Evolutionary conservation across 176 grass and related monocot genomes (phyloP).

Genomic region (Carex myosuroides): DNA sequence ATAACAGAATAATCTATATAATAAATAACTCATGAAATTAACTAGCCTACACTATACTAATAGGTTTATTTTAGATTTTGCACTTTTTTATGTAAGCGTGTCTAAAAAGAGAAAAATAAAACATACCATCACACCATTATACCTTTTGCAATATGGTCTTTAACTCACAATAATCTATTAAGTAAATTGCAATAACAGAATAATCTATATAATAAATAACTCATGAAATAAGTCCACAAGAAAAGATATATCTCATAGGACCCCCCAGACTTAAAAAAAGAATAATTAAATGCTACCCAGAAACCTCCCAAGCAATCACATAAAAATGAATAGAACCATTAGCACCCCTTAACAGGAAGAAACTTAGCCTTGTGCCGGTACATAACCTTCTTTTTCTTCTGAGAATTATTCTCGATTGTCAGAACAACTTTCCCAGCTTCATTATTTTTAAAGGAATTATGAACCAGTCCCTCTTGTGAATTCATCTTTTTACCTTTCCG

Average conservation of each 20-base stretch:
- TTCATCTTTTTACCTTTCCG: constrained; percentile 76
- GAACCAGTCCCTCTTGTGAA: constrained; percentile 42
- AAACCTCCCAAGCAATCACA: not conserved
- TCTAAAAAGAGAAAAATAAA: not conserved
- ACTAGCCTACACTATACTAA: no score
- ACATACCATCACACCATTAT: not conserved
- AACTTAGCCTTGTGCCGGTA: constrained; percentile 75
- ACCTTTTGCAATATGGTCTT: not conserved
- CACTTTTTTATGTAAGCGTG: not conserved
- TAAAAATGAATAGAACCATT: not conserved
- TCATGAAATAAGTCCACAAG: no score
- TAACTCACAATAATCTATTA: not conserved
- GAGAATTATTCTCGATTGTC: constrained; percentile 60
- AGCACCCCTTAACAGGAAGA: constrained; percentile 43
- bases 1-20: not conserved
- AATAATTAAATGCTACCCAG: constrained; percentile 7
- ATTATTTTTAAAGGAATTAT: constrained; percentile 68
- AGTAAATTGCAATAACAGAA: not conserved
- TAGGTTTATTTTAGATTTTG: not conserved
- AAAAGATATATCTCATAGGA: not conserved
- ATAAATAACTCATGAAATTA: not conserved
- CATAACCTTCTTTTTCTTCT: constrained; percentile 76
- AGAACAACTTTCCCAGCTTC: constrained; percentile 76
- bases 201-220: not conserved
- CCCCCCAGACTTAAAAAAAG: not conserved